Conservation (phyloP, 2,329 filamentous ascomycete species). For the Ophiostoma perfectum region DNA sequence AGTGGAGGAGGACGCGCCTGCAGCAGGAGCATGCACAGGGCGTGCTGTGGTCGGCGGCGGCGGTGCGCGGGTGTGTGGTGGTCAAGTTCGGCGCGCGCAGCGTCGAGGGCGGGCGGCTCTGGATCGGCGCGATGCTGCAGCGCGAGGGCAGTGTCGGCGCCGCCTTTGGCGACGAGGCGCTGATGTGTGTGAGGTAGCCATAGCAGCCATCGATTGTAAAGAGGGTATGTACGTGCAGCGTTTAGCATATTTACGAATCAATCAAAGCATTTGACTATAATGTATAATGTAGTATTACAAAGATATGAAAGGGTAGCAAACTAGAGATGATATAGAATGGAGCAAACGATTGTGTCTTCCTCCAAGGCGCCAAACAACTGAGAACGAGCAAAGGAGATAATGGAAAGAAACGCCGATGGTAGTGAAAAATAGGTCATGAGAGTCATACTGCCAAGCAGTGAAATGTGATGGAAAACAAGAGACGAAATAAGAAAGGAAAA, state of each 20-base stretch:
- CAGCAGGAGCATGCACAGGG: conserved; percentile 53
- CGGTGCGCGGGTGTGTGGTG: conserved; percentile 74
- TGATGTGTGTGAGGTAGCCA: conserved; percentile 63
- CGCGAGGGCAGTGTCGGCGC: conserved; percentile 66
- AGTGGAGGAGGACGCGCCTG: conserved; percentile 53
- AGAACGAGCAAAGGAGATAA: too few species aligned
- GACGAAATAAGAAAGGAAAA: background rate
- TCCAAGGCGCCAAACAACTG: too few species aligned
- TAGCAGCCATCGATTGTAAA: too few species aligned
- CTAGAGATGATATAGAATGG: too few species aligned
- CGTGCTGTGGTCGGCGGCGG: conserved; percentile 76
- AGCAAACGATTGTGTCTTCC: too few species aligned
- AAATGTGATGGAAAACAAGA: background rate
- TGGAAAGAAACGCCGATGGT: too few species aligned
- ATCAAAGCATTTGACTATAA: background rate
- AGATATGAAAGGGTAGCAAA: background rate
- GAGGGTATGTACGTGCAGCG: background rate
- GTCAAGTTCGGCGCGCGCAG: conserved; percentile 84
- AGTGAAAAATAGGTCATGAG: too few species aligned
- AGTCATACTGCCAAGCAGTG: background rate
- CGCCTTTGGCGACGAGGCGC: conserved; percentile 72
- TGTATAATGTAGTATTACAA: background rate
- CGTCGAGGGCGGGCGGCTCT: conserved; percentile 73
- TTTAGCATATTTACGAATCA: background rate
- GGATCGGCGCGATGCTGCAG: conserved; percentile 70